These are phyloP conservation scores for Leptodermis oblonga DNA, from an alignment of 257 asterid genomes.

Conservation along the genomic window DNA sequence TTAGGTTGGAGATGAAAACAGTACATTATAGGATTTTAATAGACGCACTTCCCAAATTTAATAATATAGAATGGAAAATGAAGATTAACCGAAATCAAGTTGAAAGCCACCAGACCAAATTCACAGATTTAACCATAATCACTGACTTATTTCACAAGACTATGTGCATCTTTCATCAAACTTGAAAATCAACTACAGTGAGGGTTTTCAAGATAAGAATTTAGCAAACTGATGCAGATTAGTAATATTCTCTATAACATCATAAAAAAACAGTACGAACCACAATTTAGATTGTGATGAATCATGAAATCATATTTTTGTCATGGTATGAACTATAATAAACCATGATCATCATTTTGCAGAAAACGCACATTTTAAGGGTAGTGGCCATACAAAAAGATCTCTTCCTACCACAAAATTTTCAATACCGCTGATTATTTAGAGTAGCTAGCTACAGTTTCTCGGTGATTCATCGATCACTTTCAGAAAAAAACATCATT, in stretches of 20 bases:
- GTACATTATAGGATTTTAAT: too few relatives aligned
- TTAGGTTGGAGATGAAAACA: not conserved
- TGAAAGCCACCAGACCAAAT: not conserved
- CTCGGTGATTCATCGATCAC: not conserved
- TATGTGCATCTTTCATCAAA: not conserved
- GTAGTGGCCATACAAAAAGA: too few relatives aligned
- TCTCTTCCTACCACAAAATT: too few relatives aligned
- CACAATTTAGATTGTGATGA: not conserved
- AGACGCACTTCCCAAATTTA: not conserved
- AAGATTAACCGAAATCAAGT: not conserved
- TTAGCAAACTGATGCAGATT: not conserved
- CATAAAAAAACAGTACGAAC: not conserved
- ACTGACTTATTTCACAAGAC: not conserved
- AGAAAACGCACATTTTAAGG: not conserved
- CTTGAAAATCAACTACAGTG: not conserved
- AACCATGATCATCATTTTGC: not conserved
- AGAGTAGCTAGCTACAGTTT: too few relatives aligned
- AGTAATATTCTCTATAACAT: not conserved
- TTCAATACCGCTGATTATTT: too few relatives aligned
- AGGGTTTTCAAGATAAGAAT: not conserved
- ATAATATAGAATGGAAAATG: not conserved
- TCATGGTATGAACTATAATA: not conserved
- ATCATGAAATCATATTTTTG: not conserved
- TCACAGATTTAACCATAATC: not conserved
- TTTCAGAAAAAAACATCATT: not conserved